Base-by-base conservation (phyloP, 768 basidiomycete genomes). In the Phylloporus arenicola region DNA sequence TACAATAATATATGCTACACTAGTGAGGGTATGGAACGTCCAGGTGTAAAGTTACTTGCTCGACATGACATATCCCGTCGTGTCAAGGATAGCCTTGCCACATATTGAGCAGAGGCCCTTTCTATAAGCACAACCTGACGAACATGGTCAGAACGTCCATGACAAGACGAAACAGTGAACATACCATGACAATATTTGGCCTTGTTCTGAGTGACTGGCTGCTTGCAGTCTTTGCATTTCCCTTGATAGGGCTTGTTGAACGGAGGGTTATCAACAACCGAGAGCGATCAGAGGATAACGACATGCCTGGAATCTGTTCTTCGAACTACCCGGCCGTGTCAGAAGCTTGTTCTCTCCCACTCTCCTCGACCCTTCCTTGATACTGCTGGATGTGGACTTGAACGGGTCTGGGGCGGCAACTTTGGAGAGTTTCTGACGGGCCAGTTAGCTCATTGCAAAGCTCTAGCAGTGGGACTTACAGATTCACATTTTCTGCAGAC, bases 381-480 rank as follows among this genome's bases (percentile, higher is more conserved):
- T 85, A 55, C 82, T 81, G 44, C 71, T 70, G 2, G 86, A 83
- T 41, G 84, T 84, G 11, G 88, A 77, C 29, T 76, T 78, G 70
- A 91, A 92, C 35, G 90, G 90, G 71, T 92, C 90, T 42, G 90
- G 91, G 3, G 90, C 90, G 49, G 90, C 90, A 40, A 92, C 78
- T 68, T 88, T 92, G 50, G 88, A 91, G 48, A 90, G 79, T 90
- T 92, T 92, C 89, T 92, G 56, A 31, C 12, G 39, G 25, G 4
- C 37, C 4, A 1, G 16, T 61, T 24, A 60, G 40, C 24, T 37
- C 4, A 34, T 19, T 8, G 29, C 2, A 12, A 3, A 17, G 17
- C 29, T 53, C 54, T 38, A 51, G 57, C 52, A 45, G 20, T 48
- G 41, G 48, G 9, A 66, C 76, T 37, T 52, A 81, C 88, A 68